Evolutionary conservation across 257 asterid species (phyloP).

Genomic region (Primulina eburnea): DNA sequence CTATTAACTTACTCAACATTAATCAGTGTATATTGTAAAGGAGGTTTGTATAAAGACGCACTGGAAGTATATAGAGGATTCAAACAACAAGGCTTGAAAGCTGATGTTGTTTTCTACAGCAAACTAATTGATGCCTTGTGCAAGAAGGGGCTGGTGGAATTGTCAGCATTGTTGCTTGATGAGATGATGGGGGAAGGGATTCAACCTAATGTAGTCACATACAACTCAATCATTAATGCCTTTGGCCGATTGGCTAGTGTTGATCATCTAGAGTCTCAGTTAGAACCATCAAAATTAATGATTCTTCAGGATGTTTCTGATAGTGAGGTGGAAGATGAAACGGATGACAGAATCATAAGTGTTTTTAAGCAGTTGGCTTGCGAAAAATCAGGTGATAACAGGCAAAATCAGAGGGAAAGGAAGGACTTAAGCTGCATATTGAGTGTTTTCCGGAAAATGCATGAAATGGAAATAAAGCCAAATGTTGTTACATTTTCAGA

Average conservation of each 20-base stretch:
- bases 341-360: constrained; percentile 49
- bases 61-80: constrained; percentile 68
- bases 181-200: constrained; percentile 94
- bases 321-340: constrained; percentile 30
- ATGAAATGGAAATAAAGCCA: constrained; percentile 85
- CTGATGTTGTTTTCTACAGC: constrained; percentile 93
- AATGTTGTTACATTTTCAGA: constrained; percentile 97
- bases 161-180: constrained; percentile 64
- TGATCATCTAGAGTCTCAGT: constrained; percentile 35
- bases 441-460: constrained; percentile 84
- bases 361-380: constrained; percentile 66
- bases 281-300: constrained; percentile 31
- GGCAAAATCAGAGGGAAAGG: constrained; percentile 35
- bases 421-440: constrained; percentile 67
- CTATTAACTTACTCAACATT: constrained; percentile 77
- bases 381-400: constrained; percentile 39
- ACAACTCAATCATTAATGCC: constrained; percentile 88
- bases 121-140: constrained; percentile 89
- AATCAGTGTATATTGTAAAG: constrained; percentile 81
- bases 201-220: constrained; percentile 91
- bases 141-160: constrained; percentile 84
- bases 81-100: constrained; percentile 70
- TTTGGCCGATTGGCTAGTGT: constrained; percentile 55
- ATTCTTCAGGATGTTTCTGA: constrained; percentile 23
- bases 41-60: constrained; percentile 65